Evolutionary conservation across 2,329 filamentous ascomycete genomes (phyloP).

Genomic region (Massarina eburnea): DNA sequence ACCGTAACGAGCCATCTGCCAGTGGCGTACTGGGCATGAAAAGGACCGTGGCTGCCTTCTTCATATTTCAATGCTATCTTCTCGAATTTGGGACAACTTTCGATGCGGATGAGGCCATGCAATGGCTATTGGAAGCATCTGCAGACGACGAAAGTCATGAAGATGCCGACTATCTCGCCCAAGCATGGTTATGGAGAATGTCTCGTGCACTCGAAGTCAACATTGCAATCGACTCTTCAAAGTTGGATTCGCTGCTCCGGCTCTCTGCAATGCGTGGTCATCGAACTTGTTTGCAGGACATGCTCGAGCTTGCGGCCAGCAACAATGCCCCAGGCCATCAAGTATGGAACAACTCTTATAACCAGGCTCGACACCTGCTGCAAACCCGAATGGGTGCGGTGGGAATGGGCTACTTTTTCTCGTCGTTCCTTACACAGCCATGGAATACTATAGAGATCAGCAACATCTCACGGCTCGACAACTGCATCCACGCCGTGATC

Average conservation of each 20-base stretch:
- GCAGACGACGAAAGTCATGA: conserved; percentile 9
- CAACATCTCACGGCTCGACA: not conserved
- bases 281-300: conserved; percentile 1
- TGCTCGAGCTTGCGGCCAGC: conserved; percentile 3
- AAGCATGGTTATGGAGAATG: conserved; percentile 13
- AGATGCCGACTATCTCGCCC: conserved; percentile 9
- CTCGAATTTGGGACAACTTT: conserved; percentile 8
- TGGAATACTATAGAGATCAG: conserved; percentile 1
- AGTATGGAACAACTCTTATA: not conserved
- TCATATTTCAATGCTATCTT: conserved; percentile 11
- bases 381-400: conserved; percentile 3
- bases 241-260: not conserved
- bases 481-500: not conserved
- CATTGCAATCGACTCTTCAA: not conserved
- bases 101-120: not conserved
- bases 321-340: not conserved
- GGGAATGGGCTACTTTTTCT: conserved; percentile 8
- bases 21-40: conserved; percentile 3
- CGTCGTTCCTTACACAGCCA: not conserved
- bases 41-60: conserved; percentile 9
- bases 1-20: not conserved
- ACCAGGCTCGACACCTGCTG: conserved; percentile 1
- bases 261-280: conserved; percentile 6
- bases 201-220: not conserved
- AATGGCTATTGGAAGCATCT: conserved; percentile 7